Conservation (phyloP, 192 early-diverging fungal species). For the Backusella westeae region DNA sequence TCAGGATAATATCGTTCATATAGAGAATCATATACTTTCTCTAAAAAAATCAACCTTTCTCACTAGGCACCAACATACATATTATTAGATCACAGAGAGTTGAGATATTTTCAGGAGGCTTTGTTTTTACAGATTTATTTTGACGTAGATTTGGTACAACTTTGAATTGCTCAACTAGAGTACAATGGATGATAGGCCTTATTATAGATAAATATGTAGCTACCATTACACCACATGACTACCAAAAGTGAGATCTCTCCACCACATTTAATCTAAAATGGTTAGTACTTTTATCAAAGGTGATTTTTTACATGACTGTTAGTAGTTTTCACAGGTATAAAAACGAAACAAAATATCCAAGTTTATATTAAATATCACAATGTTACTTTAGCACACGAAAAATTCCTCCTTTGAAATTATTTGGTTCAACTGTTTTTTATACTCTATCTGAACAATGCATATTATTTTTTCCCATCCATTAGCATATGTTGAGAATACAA, state of each 20-base stretch:
- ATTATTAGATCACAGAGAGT: not conserved
- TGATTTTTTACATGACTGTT: not conserved
- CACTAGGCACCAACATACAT: not conserved
- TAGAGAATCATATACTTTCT: not conserved
- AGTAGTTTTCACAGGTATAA: not conserved
- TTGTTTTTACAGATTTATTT: not conserved
- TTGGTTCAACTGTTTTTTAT: not conserved
- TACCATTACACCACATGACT: not conserved
- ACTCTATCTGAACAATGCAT: constrained; percentile 4
- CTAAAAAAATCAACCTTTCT: not conserved
- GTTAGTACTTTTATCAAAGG: not conserved
- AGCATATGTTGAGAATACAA: not conserved
- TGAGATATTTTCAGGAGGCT: not conserved
- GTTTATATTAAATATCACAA: not conserved
- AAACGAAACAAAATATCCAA: not conserved
- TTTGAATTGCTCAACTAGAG: not conserved
- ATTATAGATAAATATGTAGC: not conserved
- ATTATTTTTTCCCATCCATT: constrained; percentile 5
- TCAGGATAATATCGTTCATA: not conserved
- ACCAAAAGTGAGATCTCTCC: not conserved
- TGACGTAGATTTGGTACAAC: not conserved
- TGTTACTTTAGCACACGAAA: not conserved
- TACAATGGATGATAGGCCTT: not conserved
- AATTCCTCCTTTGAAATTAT: not conserved
- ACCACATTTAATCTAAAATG: not conserved